Conservation (phyloP, 1,284 basidiomycete genomes). For the Lentinula novae-zelandiae region DNA sequence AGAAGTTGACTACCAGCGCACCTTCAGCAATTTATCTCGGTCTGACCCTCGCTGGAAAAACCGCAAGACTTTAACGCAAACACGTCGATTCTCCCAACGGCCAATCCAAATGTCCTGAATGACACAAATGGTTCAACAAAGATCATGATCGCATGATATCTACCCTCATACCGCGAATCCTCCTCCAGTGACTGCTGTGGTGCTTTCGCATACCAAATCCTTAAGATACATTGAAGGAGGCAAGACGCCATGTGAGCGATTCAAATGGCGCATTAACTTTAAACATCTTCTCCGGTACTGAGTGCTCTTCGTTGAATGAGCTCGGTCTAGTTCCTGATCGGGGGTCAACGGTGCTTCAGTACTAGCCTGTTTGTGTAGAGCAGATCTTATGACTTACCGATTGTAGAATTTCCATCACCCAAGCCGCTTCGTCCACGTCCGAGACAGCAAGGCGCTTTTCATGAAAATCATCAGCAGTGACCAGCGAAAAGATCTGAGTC, state of each 20-base stretch:
- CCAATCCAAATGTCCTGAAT: constrained; percentile 15
- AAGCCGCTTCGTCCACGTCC: not conserved
- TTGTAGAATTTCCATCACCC: not conserved
- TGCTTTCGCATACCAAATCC: constrained; percentile 6
- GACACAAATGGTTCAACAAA: not conserved
- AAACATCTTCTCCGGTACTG: not conserved
- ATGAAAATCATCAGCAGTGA: not conserved
- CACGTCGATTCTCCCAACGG: not conserved
- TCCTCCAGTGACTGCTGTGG: constrained; percentile 5
- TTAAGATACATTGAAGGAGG: constrained; percentile 7
- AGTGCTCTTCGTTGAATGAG: not conserved
- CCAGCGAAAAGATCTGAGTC: not conserved
- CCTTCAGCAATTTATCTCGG: constrained; percentile 7
- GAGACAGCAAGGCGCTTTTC: not conserved
- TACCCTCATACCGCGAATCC: constrained; percentile 7
- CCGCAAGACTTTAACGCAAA: constrained; percentile 16
- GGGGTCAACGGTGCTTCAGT: not conserved
- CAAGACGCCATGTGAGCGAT: not conserved
- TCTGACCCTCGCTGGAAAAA: not conserved
- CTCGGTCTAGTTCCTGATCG: constrained; percentile 1
- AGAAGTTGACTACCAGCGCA: not conserved
- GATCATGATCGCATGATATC: not conserved
- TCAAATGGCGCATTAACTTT: constrained; percentile 2
- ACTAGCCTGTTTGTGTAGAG: not conserved
- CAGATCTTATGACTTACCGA: not conserved